Evolutionary conservation across 2,329 filamentous ascomycete species (phyloP).

Genomic region (Simplicillium sp.): DNA sequence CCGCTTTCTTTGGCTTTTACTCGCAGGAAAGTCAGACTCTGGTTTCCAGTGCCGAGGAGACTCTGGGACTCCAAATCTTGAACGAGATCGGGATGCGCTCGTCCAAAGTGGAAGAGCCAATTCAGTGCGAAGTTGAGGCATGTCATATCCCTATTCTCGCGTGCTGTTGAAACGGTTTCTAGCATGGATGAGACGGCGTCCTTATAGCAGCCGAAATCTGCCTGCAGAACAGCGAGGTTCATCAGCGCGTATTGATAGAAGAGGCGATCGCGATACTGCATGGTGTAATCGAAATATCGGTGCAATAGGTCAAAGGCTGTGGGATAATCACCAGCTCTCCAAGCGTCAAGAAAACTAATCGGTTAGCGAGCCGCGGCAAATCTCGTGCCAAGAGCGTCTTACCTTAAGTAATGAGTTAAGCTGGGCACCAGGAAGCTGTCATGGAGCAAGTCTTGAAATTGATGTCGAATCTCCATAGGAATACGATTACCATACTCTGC

Average conservation of each 20-base stretch:
- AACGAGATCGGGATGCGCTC: conserved; percentile 70
- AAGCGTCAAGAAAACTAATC: conserved; percentile 75
- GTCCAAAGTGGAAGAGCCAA: conserved; percentile 93
- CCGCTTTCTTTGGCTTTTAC: conserved; percentile 77
- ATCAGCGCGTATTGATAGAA: conserved; percentile 94
- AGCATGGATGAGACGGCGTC: conserved; percentile 93
- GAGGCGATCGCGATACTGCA: conserved; percentile 71
- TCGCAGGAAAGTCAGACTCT: conserved; percentile 75
- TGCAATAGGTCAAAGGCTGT: conserved; percentile 87
- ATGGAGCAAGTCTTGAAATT: conserved; percentile 59
- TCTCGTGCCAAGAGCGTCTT: background rate
- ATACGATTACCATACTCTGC: conserved; percentile 68
- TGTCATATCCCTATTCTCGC: conserved; percentile 84
- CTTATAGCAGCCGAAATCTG: conserved; percentile 84
- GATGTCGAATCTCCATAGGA: conserved; percentile 61
- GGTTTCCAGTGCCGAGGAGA: conserved; percentile 68
- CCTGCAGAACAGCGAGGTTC: conserved; percentile 86
- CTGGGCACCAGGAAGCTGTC: conserved; percentile 62
- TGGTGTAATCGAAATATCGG: conserved; percentile 93
- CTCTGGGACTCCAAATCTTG: conserved; percentile 60
- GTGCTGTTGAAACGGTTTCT: conserved; percentile 87
- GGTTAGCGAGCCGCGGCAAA: conserved; percentile 8
- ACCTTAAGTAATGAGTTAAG: conserved; percentile 67
- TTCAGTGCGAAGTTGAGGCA: conserved; percentile 93
- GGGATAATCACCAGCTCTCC: conserved; percentile 82